Conservation (phyloP, 176 grass and related monocot genomes). For the Poa pratensis region DNA sequence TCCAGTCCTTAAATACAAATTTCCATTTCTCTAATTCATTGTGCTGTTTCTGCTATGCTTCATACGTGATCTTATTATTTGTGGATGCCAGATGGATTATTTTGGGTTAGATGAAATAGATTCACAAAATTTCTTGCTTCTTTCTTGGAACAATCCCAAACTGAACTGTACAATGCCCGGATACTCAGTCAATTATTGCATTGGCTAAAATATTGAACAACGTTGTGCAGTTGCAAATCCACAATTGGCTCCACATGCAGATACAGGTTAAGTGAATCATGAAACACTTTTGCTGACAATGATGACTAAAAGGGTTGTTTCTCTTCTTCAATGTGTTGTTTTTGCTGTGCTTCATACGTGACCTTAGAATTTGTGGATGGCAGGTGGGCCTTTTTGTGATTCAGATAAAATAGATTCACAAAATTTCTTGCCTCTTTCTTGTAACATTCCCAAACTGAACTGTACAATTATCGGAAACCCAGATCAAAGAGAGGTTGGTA, state of each 20-base stretch:
- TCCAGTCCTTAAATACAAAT: constrained; percentile 20
- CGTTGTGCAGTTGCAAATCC: neutral
- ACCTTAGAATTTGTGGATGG: neutral
- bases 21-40: neutral
- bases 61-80: neutral
- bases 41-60: neutral
- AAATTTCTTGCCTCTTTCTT: neutral
- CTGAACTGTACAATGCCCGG: neutral
- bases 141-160: neutral
- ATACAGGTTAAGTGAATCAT: neutral
- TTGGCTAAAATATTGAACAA: neutral
- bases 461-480: neutral
- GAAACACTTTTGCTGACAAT: neutral
- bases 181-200: neutral
- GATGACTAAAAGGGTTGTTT: neutral
- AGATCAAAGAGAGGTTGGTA: neutral
- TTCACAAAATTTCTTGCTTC: neutral
- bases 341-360: neutral
- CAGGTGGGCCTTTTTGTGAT: neutral
- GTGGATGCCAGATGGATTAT: neutral
- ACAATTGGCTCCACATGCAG: neutral
- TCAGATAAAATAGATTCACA: neutral
- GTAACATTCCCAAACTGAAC: neutral
- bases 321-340: too few species aligned
- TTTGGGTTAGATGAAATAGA: neutral